Evolutionary conservation across 441 rosid species (phyloP).

Genomic region (Lepidium campestre): DNA sequence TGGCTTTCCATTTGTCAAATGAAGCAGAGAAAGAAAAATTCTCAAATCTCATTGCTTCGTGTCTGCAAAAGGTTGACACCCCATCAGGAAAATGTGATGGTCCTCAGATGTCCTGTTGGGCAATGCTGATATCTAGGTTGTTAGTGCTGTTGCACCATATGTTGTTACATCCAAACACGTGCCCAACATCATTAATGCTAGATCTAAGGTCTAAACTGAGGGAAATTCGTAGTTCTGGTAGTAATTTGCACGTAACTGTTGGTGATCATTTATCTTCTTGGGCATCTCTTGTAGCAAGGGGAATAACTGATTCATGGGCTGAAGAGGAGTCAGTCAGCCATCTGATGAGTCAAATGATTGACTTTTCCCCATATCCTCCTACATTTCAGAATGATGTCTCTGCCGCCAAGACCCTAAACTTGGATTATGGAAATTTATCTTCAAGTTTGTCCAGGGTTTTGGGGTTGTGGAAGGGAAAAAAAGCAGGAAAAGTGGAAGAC

Average conservation of each 20-base stretch:
- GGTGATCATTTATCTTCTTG: constrained; percentile 72
- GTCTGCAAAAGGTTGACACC: constrained; percentile 44
- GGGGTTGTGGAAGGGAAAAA: constrained; percentile 83
- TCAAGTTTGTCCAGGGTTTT: constrained; percentile 59
- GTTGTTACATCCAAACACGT: constrained; percentile 62
- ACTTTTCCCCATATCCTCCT: constrained; percentile 60
- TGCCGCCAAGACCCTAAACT: constrained; percentile 43
- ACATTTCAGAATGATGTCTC: constrained; percentile 52
- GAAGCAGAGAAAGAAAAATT: constrained; percentile 66
- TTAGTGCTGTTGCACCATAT: constrained; percentile 85
- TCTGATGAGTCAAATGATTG: constrained; percentile 76
- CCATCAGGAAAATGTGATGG: constrained; percentile 40
- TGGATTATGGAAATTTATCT: constrained; percentile 55
- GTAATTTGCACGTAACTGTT: constrained; percentile 34
- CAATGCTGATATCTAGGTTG: constrained; percentile 84
- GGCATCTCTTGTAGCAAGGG: constrained; percentile 54
- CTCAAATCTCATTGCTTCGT: constrained; percentile 54
- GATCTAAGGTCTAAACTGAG: constrained; percentile 79
- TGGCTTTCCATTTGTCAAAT: constrained; percentile 93
- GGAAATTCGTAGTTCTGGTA: constrained; percentile 52
- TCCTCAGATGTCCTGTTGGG: constrained; percentile 83
- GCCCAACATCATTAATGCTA: constrained; percentile 76
- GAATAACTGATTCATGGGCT: constrained; percentile 45
- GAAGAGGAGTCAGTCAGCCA: constrained; percentile 59
- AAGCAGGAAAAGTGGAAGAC: constrained; percentile 71